phyloP scores from a whole-genome alignment of 1,139 yeast genomes.

The Saccharomycopsis phalli region DNA sequence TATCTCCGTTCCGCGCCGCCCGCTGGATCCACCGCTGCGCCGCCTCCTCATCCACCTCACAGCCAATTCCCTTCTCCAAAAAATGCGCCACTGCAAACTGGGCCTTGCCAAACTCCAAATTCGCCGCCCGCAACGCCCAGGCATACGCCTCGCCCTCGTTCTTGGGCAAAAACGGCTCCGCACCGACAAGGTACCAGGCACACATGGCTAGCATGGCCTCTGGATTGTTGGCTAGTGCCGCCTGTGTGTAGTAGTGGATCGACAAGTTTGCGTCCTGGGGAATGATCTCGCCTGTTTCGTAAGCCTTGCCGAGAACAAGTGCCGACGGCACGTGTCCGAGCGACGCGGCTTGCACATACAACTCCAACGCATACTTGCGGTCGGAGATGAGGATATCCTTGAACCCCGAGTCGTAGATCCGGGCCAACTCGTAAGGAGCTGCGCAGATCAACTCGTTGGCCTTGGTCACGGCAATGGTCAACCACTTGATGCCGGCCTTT shows the following conservation, averaged over 20 bases:
- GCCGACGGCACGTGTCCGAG: constrained; percentile 80
- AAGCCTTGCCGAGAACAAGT: constrained; percentile 68
- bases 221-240: constrained; percentile 83
- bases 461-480: constrained; percentile 73
- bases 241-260: constrained; percentile 87
- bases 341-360: constrained; percentile 84
- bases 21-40: constrained; percentile 68
- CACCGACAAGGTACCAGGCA: constrained; percentile 94
- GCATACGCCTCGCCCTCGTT: constrained; percentile 86
- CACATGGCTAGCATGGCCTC: constrained; percentile 88
- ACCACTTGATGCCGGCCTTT: constrained; percentile 88
- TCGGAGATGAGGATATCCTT: constrained; percentile 82
- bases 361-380: constrained; percentile 72
- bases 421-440: constrained; percentile 89
- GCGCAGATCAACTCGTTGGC: constrained; percentile 83
- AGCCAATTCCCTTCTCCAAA: constrained; percentile 82
- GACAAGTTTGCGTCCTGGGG: constrained; percentile 79
- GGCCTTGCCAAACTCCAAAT: constrained; percentile 66
- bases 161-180: constrained; percentile 68
- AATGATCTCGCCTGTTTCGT: constrained; percentile 70
- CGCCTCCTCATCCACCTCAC: constrained; percentile 45
- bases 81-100: constrained; percentile 83
- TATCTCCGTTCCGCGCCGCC: constrained; percentile 71
- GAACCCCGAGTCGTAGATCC: constrained; percentile 77
- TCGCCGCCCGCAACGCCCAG: constrained; percentile 89